These are phyloP conservation scores for Corchorus olitorius DNA, from an alignment of 345 rosid species.

Conservation along the genomic window DNA sequence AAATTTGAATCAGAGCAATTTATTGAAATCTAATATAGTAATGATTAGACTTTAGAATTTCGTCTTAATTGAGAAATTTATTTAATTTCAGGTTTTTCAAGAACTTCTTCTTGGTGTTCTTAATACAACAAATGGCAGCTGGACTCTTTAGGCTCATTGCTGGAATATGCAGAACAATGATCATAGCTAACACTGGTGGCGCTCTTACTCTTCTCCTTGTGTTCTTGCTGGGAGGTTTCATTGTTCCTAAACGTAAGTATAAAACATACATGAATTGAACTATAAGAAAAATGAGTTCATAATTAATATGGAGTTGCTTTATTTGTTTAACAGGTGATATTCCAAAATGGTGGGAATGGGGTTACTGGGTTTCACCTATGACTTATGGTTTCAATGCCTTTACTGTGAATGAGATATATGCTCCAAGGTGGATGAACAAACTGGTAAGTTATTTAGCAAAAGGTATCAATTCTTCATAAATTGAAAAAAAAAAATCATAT, in stretches of 20 bases:
- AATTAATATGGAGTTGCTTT: background rate
- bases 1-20: constrained; percentile 5
- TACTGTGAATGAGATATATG: constrained; percentile 68
- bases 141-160: constrained; percentile 70
- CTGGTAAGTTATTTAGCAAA: constrained; percentile 32
- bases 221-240: constrained; percentile 88
- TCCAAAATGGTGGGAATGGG: constrained; percentile 92
- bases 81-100: constrained; percentile 82
- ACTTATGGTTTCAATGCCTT: constrained; percentile 71
- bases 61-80: background rate
- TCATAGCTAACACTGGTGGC: constrained; percentile 83
- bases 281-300: no score
- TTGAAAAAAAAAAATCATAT: no score
- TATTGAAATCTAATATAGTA: background rate
- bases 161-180: constrained; percentile 73
- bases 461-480: background rate
- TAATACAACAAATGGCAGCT: constrained; percentile 86
- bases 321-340: constrained; percentile 53
- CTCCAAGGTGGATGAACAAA: constrained; percentile 86
- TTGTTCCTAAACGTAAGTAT: constrained; percentile 60
- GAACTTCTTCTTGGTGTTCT: constrained; percentile 60
- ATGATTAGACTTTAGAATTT: no score
- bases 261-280: no score
- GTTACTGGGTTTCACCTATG: constrained; percentile 88
- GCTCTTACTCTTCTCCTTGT: constrained; percentile 64